Percentiles rank a stretch among this genome's conserved stretches.
Conservation (phyloP, 148 eudicot genomes). For the Diospyros lotus region DNA sequence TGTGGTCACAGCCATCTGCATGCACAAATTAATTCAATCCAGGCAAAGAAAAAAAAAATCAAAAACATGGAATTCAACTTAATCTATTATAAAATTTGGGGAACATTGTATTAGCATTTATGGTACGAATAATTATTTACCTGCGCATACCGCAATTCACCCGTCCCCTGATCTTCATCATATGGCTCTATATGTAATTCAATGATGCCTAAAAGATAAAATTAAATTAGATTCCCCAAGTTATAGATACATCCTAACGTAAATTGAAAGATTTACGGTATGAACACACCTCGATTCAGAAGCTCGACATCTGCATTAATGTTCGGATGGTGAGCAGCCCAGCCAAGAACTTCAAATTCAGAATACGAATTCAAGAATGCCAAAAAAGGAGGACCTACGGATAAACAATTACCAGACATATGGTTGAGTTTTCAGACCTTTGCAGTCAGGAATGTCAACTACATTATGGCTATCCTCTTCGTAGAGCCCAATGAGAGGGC, state of each 20-base stretch:
- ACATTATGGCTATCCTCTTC: slow-evolving; percentile 92
- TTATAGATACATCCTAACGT: not conserved
- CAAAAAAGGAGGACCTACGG: not conserved
- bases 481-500: slow-evolving; percentile 85
- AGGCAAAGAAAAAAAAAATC: not conserved
- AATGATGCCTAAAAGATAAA: slow-evolving; percentile 44
- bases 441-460: slow-evolving; percentile 86
- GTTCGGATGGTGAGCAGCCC: slow-evolving; percentile 92
- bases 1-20: slow-evolving; percentile 97
- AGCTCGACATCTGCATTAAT: slow-evolving; percentile 86
- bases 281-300: slow-evolving; percentile 51
- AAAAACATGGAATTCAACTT: not conserved
- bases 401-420: not conserved
- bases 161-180: slow-evolving; percentile 80
- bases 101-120: not conserved
- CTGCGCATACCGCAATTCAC: slow-evolving; percentile 93
- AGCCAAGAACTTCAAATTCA: slow-evolving; percentile 12
- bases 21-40: slow-evolving; percentile 13
- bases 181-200: slow-evolving; percentile 75
- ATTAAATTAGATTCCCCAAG: not conserved
- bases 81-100: not conserved
- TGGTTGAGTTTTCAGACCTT: slow-evolving; percentile 41
- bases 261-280: slow-evolving; percentile 8
- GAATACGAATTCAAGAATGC: not conserved
- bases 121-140: slow-evolving; percentile 20